phyloP scores from a whole-genome alignment of 768 basidiomycete species.

The Suillus cothurnatus region DNA sequence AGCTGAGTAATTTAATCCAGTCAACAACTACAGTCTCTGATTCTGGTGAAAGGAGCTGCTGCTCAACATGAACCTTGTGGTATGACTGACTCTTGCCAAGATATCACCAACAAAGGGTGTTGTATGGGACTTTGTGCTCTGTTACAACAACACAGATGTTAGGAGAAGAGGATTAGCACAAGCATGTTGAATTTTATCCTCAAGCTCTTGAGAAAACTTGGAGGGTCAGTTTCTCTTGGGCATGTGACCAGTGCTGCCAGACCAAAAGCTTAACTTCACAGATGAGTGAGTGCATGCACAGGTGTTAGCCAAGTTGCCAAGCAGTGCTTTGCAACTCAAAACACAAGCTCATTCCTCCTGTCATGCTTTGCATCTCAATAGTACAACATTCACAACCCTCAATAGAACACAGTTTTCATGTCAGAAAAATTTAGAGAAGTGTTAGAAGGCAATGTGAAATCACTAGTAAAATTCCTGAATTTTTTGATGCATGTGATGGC shows the following conservation, averaged over 20 bases:
- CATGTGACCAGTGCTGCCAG: background rate
- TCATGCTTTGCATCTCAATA: too few species aligned
- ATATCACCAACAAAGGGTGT: background rate
- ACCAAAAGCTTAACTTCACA: background rate
- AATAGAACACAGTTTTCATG: too few species aligned
- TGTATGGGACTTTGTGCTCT: background rate
- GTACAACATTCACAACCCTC: too few species aligned
- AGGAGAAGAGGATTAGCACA: constrained; percentile 7
- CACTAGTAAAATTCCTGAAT: too few species aligned
- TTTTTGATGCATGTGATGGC: too few species aligned
- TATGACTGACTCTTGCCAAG: constrained; percentile 3
- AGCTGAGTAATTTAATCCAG: constrained; percentile 17
- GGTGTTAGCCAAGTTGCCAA: too few species aligned
- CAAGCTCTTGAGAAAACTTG: too few species aligned
- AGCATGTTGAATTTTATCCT: background rate
- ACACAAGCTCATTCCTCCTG: too few species aligned
- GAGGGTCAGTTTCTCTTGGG: background rate
- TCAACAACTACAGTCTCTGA: constrained; percentile 23
- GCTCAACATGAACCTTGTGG: constrained; percentile 12
- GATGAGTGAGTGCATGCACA: background rate
- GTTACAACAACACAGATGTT: constrained; percentile 1
- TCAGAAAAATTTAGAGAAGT: too few species aligned
- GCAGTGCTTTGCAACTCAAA: too few species aligned
- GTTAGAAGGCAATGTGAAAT: too few species aligned
- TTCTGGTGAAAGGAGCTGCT: constrained; percentile 22